Evolutionary conservation across 75 land plant species (phyloP).

Genomic region (Azolla pinnata): DNA sequence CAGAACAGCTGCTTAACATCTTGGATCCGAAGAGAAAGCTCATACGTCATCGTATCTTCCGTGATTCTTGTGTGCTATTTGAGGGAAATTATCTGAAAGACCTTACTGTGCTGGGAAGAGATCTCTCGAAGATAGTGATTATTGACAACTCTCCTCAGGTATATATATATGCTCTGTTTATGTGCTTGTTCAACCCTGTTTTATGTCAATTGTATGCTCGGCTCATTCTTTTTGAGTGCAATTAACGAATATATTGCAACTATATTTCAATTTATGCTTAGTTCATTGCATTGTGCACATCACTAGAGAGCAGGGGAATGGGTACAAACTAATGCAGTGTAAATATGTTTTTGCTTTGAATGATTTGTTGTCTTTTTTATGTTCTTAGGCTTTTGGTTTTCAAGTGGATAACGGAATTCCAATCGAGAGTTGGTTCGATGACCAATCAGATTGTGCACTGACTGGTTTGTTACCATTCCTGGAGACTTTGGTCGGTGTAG

Average conservation of each 20-base stretch:
- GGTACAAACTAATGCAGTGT: too few species aligned
- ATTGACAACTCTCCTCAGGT: conserved; percentile 86
- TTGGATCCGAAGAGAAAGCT: conserved; percentile 68
- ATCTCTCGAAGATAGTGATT: conserved; percentile 55
- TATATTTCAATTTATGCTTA: too few species aligned
- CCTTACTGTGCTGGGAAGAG: conserved; percentile 74
- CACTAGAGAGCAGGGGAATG: too few species aligned
- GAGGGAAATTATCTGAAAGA: conserved; percentile 78
- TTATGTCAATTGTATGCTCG: too few species aligned
- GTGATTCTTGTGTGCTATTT: conserved; percentile 66
- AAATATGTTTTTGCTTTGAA: too few species aligned
- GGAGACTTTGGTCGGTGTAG: conserved; percentile 65
- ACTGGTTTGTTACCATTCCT: conserved; percentile 56
- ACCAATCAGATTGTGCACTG: conserved; percentile 48
- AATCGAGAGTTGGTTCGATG: conserved; percentile 81
- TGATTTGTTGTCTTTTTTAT: not conserved
- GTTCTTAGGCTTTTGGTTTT: conserved; percentile 67
- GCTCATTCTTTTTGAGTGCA: too few species aligned
- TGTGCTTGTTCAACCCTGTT: too few species aligned
- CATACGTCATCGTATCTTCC: conserved; percentile 64
- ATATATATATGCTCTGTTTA: too few species aligned
- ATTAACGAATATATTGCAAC: too few species aligned
- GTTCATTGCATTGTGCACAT: too few species aligned
- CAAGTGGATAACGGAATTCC: conserved; percentile 87
- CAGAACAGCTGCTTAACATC: conserved; percentile 72